These are phyloP conservation scores for Quercus variabilis DNA, from an alignment of 306 rosid species.

Conservation along the genomic window DNA sequence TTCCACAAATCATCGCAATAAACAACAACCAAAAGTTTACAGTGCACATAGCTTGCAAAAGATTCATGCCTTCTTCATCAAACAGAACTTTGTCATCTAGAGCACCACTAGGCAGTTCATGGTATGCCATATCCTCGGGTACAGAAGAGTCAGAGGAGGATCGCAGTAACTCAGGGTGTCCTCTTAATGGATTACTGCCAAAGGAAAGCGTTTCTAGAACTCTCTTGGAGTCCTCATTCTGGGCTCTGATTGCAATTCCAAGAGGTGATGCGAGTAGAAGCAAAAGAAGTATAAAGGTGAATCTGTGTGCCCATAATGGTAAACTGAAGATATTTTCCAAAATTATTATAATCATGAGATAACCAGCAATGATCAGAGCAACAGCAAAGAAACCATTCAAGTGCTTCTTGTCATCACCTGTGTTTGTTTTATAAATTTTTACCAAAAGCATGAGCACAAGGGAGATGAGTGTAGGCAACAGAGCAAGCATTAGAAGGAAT, in stretches of 20 bases:
- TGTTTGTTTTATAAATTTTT: constrained; percentile 46
- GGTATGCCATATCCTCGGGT: constrained; percentile 27
- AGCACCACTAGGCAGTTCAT: constrained; percentile 34
- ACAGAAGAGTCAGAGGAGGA: no score
- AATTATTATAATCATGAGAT: constrained; percentile 58
- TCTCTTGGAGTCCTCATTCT: constrained; percentile 14
- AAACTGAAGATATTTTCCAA: constrained; percentile 45
- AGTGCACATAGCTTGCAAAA: constrained; percentile 53
- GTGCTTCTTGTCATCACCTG: constrained; percentile 51
- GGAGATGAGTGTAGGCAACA: constrained; percentile 53
- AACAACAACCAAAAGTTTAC: constrained; percentile 80
- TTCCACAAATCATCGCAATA: constrained; percentile 68
- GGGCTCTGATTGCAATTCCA: constrained; percentile 60
- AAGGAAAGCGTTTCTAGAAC: constrained; percentile 3
- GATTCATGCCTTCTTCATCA: constrained; percentile 44
- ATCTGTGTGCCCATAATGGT: constrained; percentile 41
- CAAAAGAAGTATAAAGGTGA: constrained; percentile 42
- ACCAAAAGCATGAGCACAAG: constrained; percentile 51
- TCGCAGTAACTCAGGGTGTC: no score
- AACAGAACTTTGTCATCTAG: constrained; percentile 17
- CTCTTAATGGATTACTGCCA: background rate
- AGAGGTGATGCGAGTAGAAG: constrained; percentile 58
- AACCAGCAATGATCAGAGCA: constrained; percentile 53
- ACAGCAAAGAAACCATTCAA: constrained; percentile 54
- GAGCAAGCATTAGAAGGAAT: constrained; percentile 61